A percentile compares a stretch with the other conserved stretches of the same genome.
Conservation (phyloP, 1,139 yeast species). For the Candida neerlandica region DNA sequence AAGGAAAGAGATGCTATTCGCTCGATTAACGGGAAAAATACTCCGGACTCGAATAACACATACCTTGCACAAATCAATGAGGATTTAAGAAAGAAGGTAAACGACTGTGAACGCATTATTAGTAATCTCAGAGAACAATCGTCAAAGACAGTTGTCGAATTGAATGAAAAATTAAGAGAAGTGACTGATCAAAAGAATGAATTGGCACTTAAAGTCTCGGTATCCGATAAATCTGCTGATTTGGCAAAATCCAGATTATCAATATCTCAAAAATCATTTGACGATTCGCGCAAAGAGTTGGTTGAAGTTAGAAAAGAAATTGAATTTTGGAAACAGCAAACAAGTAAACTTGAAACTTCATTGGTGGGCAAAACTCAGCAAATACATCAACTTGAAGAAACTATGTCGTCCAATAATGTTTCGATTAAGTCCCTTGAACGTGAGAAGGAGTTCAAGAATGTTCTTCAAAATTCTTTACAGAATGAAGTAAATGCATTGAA, state of each 20-base stretch:
- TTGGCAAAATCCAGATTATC: slow-evolving; percentile 37
- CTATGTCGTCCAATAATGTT: slow-evolving; percentile 47
- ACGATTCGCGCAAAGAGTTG: slow-evolving; percentile 48
- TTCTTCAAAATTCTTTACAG: slow-evolving; percentile 54
- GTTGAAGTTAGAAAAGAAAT: slow-evolving; percentile 49
- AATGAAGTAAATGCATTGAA: slow-evolving; percentile 56
- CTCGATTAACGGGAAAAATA: slow-evolving; percentile 23
- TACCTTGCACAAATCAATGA: slow-evolving; percentile 31
- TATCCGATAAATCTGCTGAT: slow-evolving; percentile 34
- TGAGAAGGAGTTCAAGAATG: slow-evolving; percentile 54
- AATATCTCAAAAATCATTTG: slow-evolving; percentile 38
- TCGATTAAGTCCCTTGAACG: slow-evolving; percentile 54
- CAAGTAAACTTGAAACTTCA: slow-evolving; percentile 57
- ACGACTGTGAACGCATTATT: slow-evolving; percentile 31
- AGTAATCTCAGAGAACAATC: slow-evolving; percentile 35
- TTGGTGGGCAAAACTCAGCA: slow-evolving; percentile 58
- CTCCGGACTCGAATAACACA: slow-evolving; percentile 20
- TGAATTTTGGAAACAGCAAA: slow-evolving; percentile 53
- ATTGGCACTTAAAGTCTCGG: slow-evolving; percentile 31
- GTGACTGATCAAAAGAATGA: slow-evolving; percentile 32
- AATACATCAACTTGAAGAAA: slow-evolving; percentile 57
- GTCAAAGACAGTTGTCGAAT: slow-evolving; percentile 23
- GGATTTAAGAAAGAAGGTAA: slow-evolving; percentile 31
- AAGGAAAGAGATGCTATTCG: slow-evolving; percentile 72
- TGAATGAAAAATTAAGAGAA: slow-evolving; percentile 32